Percentiles rank a stretch among this genome's conserved stretches.
Conservation (phyloP, 1,139 yeast species). For the Yamadazyma sp. region DNA sequence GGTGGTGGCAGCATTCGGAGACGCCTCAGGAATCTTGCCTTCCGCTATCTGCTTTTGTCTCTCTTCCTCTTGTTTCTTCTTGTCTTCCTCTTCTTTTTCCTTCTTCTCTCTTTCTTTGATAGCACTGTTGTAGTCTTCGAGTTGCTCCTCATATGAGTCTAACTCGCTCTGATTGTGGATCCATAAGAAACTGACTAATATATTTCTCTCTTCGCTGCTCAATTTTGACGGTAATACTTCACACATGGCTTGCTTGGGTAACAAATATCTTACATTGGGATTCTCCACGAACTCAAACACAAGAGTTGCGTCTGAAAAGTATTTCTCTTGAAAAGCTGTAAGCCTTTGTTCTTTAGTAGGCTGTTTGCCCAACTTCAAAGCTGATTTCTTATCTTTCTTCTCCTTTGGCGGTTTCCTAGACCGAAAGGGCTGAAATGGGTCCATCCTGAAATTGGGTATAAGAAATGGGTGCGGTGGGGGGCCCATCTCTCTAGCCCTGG, state of each 20-base stretch:
- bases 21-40: conserved; percentile 11
- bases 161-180: conserved; percentile 55
- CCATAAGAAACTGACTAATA: conserved; percentile 65
- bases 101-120: conserved; percentile 22
- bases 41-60: conserved; percentile 14
- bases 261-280: conserved; percentile 66
- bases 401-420: conserved; percentile 25
- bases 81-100: conserved; percentile 25
- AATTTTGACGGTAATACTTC: conserved; percentile 51
- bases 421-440: conserved; percentile 19
- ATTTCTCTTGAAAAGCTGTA: conserved; percentile 76
- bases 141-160: conserved; percentile 45
- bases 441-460: conserved; percentile 15
- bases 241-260: conserved; percentile 75
- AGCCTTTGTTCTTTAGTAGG: conserved; percentile 47
- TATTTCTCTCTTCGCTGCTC: conserved; percentile 34
- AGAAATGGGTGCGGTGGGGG: conserved; percentile 44
- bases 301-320: conserved; percentile 66
- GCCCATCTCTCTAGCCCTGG: conserved; percentile 76
- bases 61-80: conserved; percentile 26
- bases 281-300: conserved; percentile 85
- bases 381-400: conserved; percentile 22
- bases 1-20: conserved; percentile 1
- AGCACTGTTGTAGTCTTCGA: conserved; percentile 30
- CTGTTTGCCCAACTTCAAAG: conserved; percentile 15